Evolutionary conservation across 2,329 filamentous ascomycete species (phyloP), one percentile per base, ranked within the genome.

Genomic region (Penicillium sp.): DNA sequence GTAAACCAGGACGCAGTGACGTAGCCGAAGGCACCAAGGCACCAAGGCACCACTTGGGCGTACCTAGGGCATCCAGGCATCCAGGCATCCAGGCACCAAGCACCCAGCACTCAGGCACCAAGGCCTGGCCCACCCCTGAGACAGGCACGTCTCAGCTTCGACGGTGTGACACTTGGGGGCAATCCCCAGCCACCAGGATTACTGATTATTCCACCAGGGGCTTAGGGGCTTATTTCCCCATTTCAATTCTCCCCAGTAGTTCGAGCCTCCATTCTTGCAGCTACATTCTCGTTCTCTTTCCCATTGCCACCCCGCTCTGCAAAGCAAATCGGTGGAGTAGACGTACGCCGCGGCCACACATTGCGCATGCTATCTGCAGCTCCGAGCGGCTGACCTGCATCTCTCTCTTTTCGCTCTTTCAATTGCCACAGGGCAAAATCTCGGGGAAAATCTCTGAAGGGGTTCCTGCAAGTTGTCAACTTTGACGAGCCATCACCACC

Each of bases 381-480:
- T 55, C 48, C 48, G 55, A 58, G 59, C 51, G 60, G 52, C 52
- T 60, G 50, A 57, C 56, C 47, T 61, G 60, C 61, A 61, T 55
- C 48, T 55, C 51, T 49, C 49, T 57, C 50, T 45, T 55, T 55
- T 54, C 47, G 33, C 15, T 49, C 29, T 33, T 51, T 20, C 43
- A 34, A 36, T 60, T 60, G 57, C 57, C 60, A 58, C 58, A 58
- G 37, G 37, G 21, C n/a, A 41, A 47, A 41, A 21, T 32, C n/a
- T n/a, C n/a, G n/a, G n/a, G n/a, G 42, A 50, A 52, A 48, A 49
- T 44, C 7, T 39, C 24, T 41, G 37, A 40, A 15, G 1, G n/a
- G n/a, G n/a, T n/a, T n/a, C n/a, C n/a, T n/a, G n/a, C n/a, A n/a
- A n/a, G 15, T 41, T 15, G n/a, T 43, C 29, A 46, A 42, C 27